These are phyloP conservation scores for Fusarium sterilihyphosum DNA, from an alignment of 2,329 filamentous ascomycete species.

Conservation along the genomic window DNA sequence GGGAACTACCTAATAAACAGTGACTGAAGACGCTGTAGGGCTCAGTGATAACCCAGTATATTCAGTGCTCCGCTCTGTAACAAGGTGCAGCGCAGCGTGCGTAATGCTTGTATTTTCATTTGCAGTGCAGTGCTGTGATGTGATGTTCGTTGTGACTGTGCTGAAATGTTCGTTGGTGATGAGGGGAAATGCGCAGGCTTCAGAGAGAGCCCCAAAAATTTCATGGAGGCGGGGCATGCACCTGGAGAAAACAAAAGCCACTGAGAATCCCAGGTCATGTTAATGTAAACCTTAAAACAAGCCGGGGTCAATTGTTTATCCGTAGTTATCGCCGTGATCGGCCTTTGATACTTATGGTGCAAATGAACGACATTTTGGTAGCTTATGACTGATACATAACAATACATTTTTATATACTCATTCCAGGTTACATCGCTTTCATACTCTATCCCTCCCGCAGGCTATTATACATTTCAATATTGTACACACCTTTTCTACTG, in stretches of 20 bases:
- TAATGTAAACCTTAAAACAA: not conserved
- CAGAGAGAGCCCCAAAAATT: conserved; percentile 8
- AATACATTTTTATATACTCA: conserved; percentile 18
- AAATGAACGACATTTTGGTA: not conserved
- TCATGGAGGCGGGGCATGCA: conserved; percentile 9
- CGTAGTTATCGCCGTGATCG: conserved; percentile 27
- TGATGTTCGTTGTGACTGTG: conserved; percentile 48
- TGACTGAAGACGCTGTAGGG: not conserved
- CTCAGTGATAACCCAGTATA: conserved; percentile 8
- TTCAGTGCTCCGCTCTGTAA: conserved; percentile 28
- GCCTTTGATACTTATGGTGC: not conserved
- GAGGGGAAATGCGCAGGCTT: conserved; percentile 49
- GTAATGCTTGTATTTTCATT: conserved; percentile 7
- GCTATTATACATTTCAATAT: conserved; percentile 40
- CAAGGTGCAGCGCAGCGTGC: not conserved
- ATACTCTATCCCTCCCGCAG: conserved; percentile 24
- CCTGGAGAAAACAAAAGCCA: conserved; percentile 1
- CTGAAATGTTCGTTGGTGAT: conserved; percentile 56
- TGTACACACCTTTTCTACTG: conserved; percentile 40
- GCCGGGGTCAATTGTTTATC: conserved; percentile 31
- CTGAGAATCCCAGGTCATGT: not conserved
- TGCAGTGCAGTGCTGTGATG: conserved; percentile 30
- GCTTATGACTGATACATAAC: not conserved
- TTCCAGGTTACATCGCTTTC: conserved; percentile 28
- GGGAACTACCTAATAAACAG: not conserved